Conservation (phyloP, 2,329 filamentous ascomycete genomes). For the Cladosporium cucumerinum region DNA sequence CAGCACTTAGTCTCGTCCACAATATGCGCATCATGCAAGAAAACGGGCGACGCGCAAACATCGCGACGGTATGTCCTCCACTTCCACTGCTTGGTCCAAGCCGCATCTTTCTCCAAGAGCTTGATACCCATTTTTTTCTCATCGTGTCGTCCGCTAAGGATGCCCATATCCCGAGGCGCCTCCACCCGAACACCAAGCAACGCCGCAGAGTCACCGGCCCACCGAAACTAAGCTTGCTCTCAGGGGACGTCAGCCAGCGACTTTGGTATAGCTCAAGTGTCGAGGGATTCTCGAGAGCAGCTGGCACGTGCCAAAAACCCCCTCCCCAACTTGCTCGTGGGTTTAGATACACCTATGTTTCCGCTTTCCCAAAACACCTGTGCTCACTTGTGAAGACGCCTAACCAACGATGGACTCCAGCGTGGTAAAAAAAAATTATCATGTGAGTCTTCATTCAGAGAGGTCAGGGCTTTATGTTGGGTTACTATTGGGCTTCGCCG, state of each 20-base stretch:
- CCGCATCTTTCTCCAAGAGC: neutral
- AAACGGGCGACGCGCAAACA: neutral
- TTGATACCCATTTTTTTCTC: neutral
- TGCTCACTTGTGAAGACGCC: neutral
- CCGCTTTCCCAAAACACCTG: constrained; percentile 4
- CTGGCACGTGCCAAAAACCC: neutral
- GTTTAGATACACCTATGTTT: neutral
- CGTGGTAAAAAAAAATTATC: too few species aligned
- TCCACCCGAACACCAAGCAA: neutral
- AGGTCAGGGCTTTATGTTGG: neutral
- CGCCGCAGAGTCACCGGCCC: constrained; percentile 14
- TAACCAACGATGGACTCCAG: too few species aligned
- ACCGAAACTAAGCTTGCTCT: constrained; percentile 13
- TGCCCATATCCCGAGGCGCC: neutral
- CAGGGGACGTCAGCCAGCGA: neutral
- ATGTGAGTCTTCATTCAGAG: neutral
- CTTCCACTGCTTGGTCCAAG: neutral
- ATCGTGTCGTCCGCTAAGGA: neutral
- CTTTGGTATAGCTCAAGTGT: neutral
- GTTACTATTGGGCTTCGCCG: neutral
- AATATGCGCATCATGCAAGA: neutral
- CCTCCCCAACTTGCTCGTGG: neutral
- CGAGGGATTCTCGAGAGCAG: neutral
- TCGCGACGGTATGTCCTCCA: neutral
- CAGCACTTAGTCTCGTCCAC: neutral